phyloP scores from a whole-genome alignment of 2,329 filamentous ascomycete species.

The Sclerotinia nivalis region DNA sequence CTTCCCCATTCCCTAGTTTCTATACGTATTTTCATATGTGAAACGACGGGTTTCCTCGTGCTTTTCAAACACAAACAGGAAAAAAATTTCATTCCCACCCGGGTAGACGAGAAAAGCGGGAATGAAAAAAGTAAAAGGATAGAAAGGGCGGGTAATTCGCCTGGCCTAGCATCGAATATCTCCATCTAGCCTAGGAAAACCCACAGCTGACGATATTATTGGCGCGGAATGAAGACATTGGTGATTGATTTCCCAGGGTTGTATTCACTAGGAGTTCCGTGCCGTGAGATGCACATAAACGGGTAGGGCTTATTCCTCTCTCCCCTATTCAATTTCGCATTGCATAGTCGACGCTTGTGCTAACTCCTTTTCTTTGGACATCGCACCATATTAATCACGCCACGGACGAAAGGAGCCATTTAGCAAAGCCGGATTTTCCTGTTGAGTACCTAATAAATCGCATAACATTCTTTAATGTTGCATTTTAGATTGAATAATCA shows the following conservation, averaged over 20 bases:
- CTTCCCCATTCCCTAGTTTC: neutral
- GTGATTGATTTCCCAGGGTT: neutral
- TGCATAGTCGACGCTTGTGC: neutral
- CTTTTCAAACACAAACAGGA: neutral
- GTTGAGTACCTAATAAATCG: neutral
- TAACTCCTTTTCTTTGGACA: neutral
- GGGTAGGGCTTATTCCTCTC: neutral
- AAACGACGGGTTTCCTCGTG: neutral
- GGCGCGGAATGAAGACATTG: neutral
- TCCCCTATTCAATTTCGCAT: neutral
- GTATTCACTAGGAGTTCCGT: neutral
- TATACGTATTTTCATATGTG: neutral
- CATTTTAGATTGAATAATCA: neutral
- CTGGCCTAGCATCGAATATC: neutral
- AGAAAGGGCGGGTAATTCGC: neutral
- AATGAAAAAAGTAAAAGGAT: neutral
- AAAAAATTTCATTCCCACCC: neutral
- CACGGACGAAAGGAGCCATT: neutral
- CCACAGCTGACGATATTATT: neutral
- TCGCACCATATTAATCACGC: neutral
- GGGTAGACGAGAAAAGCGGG: neutral
- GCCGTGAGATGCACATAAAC: conserved; percentile 1
- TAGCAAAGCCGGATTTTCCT: neutral
- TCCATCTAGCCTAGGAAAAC: neutral
- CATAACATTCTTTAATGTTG: neutral